Evolutionary conservation across 2,329 filamentous ascomycete genomes (phyloP).

Genomic region (Botrytis cinerea): DNA sequence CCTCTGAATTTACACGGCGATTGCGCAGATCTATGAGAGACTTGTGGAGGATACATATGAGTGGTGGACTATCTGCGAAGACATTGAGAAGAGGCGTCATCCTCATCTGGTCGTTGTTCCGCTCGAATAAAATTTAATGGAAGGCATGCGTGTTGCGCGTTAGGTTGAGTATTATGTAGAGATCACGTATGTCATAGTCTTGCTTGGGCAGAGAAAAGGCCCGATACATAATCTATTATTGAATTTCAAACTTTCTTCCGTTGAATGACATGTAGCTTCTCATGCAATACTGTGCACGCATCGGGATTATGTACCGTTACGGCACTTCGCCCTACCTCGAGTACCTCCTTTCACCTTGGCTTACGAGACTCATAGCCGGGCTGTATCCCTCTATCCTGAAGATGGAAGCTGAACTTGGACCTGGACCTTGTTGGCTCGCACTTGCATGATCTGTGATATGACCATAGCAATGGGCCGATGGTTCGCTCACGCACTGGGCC

Average conservation of each 20-base stretch:
- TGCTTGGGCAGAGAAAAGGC: not conserved
- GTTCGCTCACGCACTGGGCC: not conserved
- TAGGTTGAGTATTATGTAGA: not conserved
- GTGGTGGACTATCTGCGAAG: not conserved
- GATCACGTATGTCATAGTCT: not conserved
- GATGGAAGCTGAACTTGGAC: not conserved
- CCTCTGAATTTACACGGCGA: not conserved
- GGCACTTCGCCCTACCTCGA: not conserved
- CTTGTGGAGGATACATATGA: not conserved
- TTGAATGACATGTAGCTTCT: not conserved
- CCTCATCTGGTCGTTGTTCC: not conserved
- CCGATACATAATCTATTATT: constrained; percentile 1
- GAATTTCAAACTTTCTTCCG: not conserved
- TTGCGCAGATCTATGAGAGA: not conserved
- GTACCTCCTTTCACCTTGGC: not conserved
- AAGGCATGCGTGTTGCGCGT: not conserved
- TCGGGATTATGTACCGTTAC: not conserved
- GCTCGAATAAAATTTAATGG: not conserved
- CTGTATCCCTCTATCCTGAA: not conserved
- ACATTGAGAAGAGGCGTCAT: not conserved
- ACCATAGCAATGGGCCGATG: not conserved
- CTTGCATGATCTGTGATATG: not conserved
- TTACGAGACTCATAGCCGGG: not conserved
- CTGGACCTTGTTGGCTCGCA: not conserved
- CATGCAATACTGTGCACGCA: not conserved